Base-by-base conservation (phyloP, 2,329 filamentous ascomycete species). In the Ceratocystis colombiana region DNA sequence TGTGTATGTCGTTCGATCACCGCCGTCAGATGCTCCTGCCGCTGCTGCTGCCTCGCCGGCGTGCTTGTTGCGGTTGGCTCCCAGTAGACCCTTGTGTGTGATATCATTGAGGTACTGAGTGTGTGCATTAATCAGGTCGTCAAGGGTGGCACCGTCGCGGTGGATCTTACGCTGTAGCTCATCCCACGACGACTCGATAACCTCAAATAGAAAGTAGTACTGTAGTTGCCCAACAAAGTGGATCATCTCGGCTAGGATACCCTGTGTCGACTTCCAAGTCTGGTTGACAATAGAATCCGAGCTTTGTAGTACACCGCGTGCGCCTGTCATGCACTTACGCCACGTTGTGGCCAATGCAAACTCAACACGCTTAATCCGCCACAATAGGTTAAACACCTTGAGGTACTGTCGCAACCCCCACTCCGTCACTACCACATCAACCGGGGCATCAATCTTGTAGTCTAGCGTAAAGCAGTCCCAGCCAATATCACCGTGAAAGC, bases 381-480 rank as follows among this genome's bases (percentile, higher is more conserved):
- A 99, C 2, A 99, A 82, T 73, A 99, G 96, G 76, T 99, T 99
- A 82, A 99, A 99, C 8, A 99, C 90, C 74, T 97, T 97, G 71
- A 99, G 86, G 74, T 99, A 99, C 74, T 99, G 93, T 25, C 93
- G 89, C 70, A 89, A 93, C 59, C 91, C 92, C 84, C 92, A 96
- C 53, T 95, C 90, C 0, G 93, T 97, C 48, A 99, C 91, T 61
- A 99, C 92, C 33, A 99, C 94, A 73, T 99, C 94, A 28, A 96
- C 89, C 0, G 94, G 94, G 1, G 93, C 89, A 74, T 96, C 92
- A 71, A 99, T 94, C 75, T 97, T 96, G 78, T 99, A 99, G 74
- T 99, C 95, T 7, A 99, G 84, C 0, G 94, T 99, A 76, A 99
- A 99, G 73, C 95, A 96, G 73, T 99, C 94, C 94, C 94, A 99